phyloP scores from a whole-genome alignment of 2,329 filamentous ascomycete genomes.

The Aureobasidium leucospermi region DNA sequence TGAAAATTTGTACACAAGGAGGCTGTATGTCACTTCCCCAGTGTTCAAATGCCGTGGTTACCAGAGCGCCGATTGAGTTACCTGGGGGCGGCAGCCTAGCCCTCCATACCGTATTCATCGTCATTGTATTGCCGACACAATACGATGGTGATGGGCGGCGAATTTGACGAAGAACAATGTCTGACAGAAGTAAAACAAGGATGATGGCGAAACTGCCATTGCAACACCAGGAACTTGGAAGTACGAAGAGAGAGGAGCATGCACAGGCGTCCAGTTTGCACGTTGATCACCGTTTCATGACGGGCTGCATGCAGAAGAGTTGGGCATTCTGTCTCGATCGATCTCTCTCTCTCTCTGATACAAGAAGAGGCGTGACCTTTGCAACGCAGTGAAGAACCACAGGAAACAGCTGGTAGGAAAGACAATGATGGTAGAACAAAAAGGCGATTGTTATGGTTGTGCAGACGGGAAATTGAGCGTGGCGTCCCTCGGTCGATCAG shows the following conservation, averaged over 20 bases:
- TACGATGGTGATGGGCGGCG: neutral
- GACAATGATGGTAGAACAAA: neutral
- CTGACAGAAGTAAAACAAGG: neutral
- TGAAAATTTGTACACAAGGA: too few relatives aligned
- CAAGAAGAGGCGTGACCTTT: neutral
- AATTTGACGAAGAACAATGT: neutral
- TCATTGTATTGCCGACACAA: neutral
- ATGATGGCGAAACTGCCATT: neutral
- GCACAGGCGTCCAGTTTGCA: constrained; percentile 4
- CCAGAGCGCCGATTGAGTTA: neutral
- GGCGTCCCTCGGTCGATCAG: neutral
- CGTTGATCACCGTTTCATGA: constrained; percentile 9
- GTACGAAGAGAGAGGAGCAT: neutral
- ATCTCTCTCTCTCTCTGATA: neutral
- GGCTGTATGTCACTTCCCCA: neutral
- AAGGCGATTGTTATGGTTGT: neutral
- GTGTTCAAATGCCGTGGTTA: neutral
- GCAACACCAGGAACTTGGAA: neutral
- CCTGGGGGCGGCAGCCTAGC: neutral
- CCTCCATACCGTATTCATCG: constrained; percentile 2
- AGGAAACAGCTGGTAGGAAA: neutral
- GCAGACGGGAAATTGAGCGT: neutral
- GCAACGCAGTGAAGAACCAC: neutral
- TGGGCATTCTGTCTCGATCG: neutral
- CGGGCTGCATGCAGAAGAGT: neutral